phyloP scores from a whole-genome alignment of 106 monocot species.

The Dendrobium nobile region DNA sequence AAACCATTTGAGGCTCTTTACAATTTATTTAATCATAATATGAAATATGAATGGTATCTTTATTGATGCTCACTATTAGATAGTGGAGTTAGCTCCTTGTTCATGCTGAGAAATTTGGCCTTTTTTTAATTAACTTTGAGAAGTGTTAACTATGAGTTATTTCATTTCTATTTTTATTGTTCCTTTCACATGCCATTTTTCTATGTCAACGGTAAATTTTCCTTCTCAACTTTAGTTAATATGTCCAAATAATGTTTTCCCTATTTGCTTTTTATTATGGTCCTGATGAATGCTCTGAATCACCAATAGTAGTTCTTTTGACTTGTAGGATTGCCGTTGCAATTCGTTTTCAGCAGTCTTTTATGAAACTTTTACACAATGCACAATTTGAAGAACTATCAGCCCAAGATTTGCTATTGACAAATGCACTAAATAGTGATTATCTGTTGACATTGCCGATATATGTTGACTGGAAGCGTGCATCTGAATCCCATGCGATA shows the following conservation, averaged over 20 bases:
- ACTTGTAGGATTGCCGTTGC: slow-evolving; percentile 53
- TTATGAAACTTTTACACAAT: slow-evolving; percentile 74
- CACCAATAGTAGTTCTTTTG: not conserved
- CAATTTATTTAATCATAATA: not conserved
- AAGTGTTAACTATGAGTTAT: not conserved
- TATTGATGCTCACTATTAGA: not conserved
- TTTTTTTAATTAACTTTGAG: not conserved
- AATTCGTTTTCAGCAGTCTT: slow-evolving; percentile 60
- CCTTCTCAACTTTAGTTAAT: not conserved
- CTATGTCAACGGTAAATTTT: not conserved
- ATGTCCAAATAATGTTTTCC: not conserved
- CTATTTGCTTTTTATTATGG: not conserved
- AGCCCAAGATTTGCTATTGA: slow-evolving; percentile 66
- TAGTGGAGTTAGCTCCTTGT: not conserved
- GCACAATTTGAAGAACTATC: slow-evolving; percentile 97
- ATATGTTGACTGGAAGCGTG: slow-evolving; percentile 94
- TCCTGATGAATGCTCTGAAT: not conserved
- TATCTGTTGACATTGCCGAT: slow-evolving; percentile 93
- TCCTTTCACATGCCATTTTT: not conserved
- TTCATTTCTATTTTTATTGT: not conserved
- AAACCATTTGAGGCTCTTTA: not conserved
- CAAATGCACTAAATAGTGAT: slow-evolving; percentile 73
- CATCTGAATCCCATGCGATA: slow-evolving; percentile 79
- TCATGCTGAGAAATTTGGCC: not conserved
- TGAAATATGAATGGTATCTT: not conserved